Evolutionary conservation across 805 yeast genomes (phyloP).

Genomic region (Tetrapisispora iriomotensis): DNA sequence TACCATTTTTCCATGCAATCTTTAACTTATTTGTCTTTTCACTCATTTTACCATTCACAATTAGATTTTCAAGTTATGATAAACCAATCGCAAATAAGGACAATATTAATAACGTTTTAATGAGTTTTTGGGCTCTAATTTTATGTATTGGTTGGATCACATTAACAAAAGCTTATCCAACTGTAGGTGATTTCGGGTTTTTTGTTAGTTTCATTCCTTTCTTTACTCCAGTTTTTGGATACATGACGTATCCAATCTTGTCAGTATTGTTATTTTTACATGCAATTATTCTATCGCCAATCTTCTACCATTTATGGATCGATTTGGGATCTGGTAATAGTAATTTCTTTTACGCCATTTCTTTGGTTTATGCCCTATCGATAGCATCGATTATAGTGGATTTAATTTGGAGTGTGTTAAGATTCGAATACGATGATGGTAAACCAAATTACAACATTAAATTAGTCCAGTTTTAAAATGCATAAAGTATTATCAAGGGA

Average conservation of each 20-base stretch:
- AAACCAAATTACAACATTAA: conserved; percentile 29
- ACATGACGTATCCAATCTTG: conserved; percentile 38
- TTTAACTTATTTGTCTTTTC: conserved; percentile 67
- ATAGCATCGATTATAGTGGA: conserved; percentile 63
- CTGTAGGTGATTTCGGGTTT: conserved; percentile 64
- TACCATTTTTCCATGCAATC: conserved; percentile 70
- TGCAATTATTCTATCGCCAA: conserved; percentile 64
- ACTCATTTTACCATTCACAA: conserved; percentile 63
- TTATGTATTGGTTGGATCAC: conserved; percentile 42
- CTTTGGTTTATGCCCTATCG: conserved; percentile 66
- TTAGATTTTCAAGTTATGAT: conserved; percentile 41
- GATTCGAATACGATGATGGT: conserved; percentile 52
- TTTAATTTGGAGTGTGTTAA: conserved; percentile 69
- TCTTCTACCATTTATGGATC: conserved; percentile 91
- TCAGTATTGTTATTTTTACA: conserved; percentile 46
- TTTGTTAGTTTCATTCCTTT: conserved; percentile 40
- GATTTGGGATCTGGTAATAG: conserved; percentile 90
- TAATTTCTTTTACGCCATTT: conserved; percentile 91
- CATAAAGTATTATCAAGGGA: not conserved
- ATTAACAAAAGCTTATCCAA: conserved; percentile 78
- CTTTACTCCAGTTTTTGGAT: conserved; percentile 38
- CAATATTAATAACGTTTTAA: conserved; percentile 12
- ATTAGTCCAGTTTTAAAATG: conserved; percentile 41
- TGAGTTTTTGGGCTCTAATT: conserved; percentile 49
- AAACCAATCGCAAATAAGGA: not conserved